Evolutionary conservation across 176 grass and related monocot genomes (phyloP).

Genomic region (Musa itinerans): DNA sequence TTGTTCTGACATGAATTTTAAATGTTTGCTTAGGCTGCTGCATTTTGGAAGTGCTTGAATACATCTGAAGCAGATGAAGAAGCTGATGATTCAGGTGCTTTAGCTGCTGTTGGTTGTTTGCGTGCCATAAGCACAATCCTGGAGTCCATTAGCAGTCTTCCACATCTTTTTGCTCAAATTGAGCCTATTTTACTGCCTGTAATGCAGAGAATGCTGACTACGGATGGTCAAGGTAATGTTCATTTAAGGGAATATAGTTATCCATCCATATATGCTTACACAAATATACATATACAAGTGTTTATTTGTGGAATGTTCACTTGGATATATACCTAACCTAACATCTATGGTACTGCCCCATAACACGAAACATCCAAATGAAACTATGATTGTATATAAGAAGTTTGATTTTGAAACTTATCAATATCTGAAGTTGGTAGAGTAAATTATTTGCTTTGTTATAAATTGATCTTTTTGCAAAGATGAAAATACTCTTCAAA

Average conservation of each 20-base stretch:
- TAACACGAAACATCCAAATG: background rate
- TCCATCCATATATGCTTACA: background rate
- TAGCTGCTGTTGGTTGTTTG: constrained; percentile 85
- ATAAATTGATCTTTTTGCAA: too few relatives aligned
- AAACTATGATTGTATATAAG: background rate
- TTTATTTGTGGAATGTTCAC: too few relatives aligned
- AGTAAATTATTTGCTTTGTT: too few relatives aligned
- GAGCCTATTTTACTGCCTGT: constrained; percentile 73
- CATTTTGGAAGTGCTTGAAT: constrained; percentile 82
- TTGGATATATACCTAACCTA: too few relatives aligned
- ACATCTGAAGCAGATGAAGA: constrained; percentile 80
- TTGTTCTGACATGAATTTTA: constrained; percentile 5
- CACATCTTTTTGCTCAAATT: constrained; percentile 70
- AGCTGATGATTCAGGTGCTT: constrained; percentile 78
- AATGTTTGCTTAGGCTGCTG: constrained; percentile 46
- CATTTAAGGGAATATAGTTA: background rate
- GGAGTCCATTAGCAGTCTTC: constrained; percentile 78
- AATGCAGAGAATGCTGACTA: constrained; percentile 72
- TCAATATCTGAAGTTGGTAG: too few relatives aligned
- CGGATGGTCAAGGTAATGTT: constrained; percentile 80
- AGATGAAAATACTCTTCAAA: too few relatives aligned
- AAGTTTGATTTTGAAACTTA: too few relatives aligned
- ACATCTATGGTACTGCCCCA: too few relatives aligned
- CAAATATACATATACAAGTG: background rate
- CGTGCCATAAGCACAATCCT: constrained; percentile 90